phyloP scores from a whole-genome alignment of 2,329 filamentous ascomycete genomes.

The Hymenoscyphus fraxineus region DNA sequence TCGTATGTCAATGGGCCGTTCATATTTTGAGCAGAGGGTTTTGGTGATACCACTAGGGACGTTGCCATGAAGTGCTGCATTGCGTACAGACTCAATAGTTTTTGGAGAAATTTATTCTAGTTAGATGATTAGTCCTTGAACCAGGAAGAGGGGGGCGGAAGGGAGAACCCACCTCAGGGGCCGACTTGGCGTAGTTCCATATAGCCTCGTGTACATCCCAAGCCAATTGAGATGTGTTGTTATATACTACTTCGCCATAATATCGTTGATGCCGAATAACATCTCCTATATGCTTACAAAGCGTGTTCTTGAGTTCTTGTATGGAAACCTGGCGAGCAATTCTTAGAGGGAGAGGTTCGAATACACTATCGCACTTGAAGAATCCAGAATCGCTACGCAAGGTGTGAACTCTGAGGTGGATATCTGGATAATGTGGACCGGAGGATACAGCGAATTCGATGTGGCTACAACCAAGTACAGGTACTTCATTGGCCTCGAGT shows the following conservation, averaged over 20 bases:
- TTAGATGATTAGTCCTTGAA: not conserved
- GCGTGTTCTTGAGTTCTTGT: not conserved
- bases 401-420: not conserved
- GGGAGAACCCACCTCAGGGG: not conserved
- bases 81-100: not conserved
- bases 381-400: not conserved
- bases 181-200: not conserved
- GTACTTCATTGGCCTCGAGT: not conserved
- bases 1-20: not conserved
- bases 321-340: not conserved
- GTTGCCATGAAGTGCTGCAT: not conserved
- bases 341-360: not conserved
- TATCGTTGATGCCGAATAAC: not conserved
- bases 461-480: not conserved
- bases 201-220: not conserved
- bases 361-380: not conserved
- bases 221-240: not conserved
- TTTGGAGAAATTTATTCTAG: not conserved
- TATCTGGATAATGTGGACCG: not conserved
- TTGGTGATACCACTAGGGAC: not conserved
- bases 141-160: too few species aligned
- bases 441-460: not conserved
- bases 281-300: not conserved
- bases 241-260: not conserved
- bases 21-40: not conserved